Evolutionary conservation across 176 grass and related monocot genomes (phyloP).

Genomic region (Triticum aestivum): DNA sequence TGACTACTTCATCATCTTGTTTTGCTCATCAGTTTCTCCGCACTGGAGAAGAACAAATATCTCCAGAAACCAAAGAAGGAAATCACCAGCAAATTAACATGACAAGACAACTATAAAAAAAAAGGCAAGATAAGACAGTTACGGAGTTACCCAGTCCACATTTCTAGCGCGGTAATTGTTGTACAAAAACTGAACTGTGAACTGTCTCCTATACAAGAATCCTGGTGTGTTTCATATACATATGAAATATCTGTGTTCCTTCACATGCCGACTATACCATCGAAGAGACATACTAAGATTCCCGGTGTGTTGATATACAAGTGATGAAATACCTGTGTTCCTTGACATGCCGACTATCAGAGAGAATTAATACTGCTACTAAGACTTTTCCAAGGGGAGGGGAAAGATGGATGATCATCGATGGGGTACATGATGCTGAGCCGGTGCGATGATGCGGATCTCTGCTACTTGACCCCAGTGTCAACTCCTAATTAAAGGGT

Average conservation of each 20-base stretch:
- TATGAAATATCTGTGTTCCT: no score
- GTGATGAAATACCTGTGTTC: no score
- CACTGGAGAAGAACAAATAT: background rate
- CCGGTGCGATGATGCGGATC: background rate
- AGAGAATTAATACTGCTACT: background rate
- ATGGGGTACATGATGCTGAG: background rate
- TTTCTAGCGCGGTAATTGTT: background rate
- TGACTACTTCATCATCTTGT: background rate
- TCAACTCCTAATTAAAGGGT: constrained; percentile 44
- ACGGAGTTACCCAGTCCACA: no score
- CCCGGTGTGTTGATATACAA: no score
- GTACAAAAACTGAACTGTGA: no score
- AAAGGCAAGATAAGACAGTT: background rate
- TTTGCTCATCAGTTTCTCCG: background rate
- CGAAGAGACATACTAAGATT: no score
- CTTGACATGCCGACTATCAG: background rate
- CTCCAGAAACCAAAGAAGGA: background rate
- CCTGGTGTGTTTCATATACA: no score
- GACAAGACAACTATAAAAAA: no score
- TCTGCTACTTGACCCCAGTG: constrained; percentile 7
- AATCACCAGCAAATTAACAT: no score
- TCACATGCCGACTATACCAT: no score
- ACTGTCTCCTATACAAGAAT: no score
- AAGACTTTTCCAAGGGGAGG: background rate
- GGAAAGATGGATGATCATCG: background rate